These are phyloP conservation scores for Rhodotorula sphaerocarpa DNA, from an alignment of 768 basidiomycete genomes.

Conservation along the genomic window DNA sequence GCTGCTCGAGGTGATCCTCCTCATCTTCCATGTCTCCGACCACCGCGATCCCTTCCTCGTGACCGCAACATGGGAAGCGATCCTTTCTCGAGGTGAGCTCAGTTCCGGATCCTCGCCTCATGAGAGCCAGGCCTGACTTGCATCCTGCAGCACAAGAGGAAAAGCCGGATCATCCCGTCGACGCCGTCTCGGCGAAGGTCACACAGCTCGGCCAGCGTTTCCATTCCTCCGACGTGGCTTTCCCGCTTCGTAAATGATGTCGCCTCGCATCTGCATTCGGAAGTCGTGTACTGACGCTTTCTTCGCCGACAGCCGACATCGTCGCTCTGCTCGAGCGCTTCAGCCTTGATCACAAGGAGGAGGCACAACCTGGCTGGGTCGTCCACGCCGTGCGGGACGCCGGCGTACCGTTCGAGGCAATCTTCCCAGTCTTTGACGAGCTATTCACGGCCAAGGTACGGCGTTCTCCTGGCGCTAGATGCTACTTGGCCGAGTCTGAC, in stretches of 20 bases:
- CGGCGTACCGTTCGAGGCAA: conserved; percentile 66
- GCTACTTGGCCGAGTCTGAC: not conserved
- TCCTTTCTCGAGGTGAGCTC: conserved; percentile 76
- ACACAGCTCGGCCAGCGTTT: conserved; percentile 72
- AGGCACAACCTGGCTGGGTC: conserved; percentile 69
- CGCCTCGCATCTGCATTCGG: not conserved
- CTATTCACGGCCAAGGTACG: conserved; percentile 81
- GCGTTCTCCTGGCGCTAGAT: not conserved
- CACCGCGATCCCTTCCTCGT: conserved; percentile 76
- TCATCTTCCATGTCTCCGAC: conserved; percentile 88
- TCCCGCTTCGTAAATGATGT: conserved; percentile 64
- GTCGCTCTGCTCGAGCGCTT: conserved; percentile 68
- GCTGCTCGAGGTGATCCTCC: conserved; percentile 69
- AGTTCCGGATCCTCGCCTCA: conserved; percentile 67
- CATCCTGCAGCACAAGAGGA: conserved; percentile 19
- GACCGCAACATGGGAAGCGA: conserved; percentile 76
- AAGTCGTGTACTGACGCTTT: not conserved
- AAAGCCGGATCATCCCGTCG: conserved; percentile 48
- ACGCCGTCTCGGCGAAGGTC: conserved; percentile 58
- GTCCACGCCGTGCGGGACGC: conserved; percentile 70
- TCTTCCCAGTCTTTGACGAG: conserved; percentile 77
- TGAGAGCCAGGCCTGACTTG: conserved; percentile 30
- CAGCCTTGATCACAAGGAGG: conserved; percentile 54
- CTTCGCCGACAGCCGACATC: conserved; percentile 55
- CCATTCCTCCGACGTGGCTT: conserved; percentile 81